A percentile compares a stretch with the other conserved stretches of the same genome.
These are phyloP conservation scores for Yarrowia sp. DNA, from an alignment of 805 yeast genomes.

Conservation along the genomic window DNA sequence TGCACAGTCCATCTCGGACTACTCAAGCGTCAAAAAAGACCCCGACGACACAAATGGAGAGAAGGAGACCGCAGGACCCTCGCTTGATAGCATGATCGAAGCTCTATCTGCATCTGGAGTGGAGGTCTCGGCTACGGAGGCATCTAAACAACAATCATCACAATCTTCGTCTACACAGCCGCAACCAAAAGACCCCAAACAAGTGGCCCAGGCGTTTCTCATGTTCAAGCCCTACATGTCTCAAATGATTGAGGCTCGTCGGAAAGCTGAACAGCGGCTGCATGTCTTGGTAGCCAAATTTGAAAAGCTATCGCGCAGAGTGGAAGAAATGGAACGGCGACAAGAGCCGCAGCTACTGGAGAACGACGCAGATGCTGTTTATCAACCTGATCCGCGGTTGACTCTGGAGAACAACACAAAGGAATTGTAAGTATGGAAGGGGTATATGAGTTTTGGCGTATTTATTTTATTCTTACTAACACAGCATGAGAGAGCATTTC, in stretches of 20 bases:
- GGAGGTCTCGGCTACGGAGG: slow-evolving; percentile 20
- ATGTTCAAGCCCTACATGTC: slow-evolving; percentile 39
- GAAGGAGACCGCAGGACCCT: slow-evolving; percentile 4
- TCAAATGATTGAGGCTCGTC: slow-evolving; percentile 34
- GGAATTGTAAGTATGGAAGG: slow-evolving; percentile 20
- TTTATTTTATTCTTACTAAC: neutral
- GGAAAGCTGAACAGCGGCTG: slow-evolving; percentile 16
- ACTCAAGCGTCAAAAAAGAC: neutral
- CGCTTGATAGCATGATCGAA: slow-evolving; percentile 37
- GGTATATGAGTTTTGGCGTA: neutral
- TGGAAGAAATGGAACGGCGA: neutral
- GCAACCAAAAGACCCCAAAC: slow-evolving; percentile 32
- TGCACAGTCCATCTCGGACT: neutral
- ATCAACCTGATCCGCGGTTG: slow-evolving; percentile 8
- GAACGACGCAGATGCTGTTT: neutral
- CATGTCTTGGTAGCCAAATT: neutral
- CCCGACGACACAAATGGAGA: neutral
- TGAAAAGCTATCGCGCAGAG: neutral
- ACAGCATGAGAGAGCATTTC: slow-evolving; percentile 35
- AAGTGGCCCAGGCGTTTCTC: slow-evolving; percentile 33
- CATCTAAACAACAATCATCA: neutral
- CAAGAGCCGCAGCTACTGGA: slow-evolving; percentile 10
- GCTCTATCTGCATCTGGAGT: slow-evolving; percentile 30
- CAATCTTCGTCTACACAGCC: slow-evolving; percentile 6
- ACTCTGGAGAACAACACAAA: slow-evolving; percentile 9